Conservation (phyloP, 1,284 basidiomycete species). For the Fomitopsis pinicola region DNA sequence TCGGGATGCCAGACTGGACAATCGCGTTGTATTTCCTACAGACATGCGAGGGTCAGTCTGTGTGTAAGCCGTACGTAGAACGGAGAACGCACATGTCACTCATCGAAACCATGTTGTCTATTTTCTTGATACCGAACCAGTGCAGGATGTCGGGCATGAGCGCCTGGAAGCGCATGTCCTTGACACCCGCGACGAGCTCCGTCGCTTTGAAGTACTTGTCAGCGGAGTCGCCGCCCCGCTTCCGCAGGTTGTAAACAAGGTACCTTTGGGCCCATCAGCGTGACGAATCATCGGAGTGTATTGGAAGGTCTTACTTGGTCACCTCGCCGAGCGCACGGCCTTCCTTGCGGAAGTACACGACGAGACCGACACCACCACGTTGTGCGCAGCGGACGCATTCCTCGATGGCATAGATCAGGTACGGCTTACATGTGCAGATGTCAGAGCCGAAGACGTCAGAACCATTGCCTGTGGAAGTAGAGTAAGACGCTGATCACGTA, state of each 20-base stretch:
- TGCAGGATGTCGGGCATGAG: conserved; percentile 96
- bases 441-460: conserved; percentile 90
- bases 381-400: conserved; percentile 89
- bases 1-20: conserved; percentile 83
- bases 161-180: conserved; percentile 94
- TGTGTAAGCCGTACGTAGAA: not conserved
- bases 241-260: conserved; percentile 92
- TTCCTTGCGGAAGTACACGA: conserved; percentile 95
- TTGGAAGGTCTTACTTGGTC: conserved; percentile 57
- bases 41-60: not conserved
- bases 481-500: not conserved
- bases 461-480: conserved; percentile 54
- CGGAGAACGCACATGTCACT: conserved; percentile 65
- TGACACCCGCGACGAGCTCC: conserved; percentile 90
- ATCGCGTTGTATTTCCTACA: conserved; percentile 93
- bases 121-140: conserved; percentile 89
- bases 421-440: conserved; percentile 94
- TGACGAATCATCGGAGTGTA: not conserved
- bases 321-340: conserved; percentile 92
- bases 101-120: conserved; percentile 92
- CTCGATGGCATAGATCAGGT: conserved; percentile 90
- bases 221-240: conserved; percentile 89
- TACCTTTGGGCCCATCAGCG: conserved; percentile 44
- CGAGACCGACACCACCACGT: conserved; percentile 85
- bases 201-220: conserved; percentile 94